A percentile compares a stretch with the other conserved stretches of the same genome.
phyloP scores from a whole-genome alignment of 306 rosid genomes.

The Prinsepia uniflora region DNA sequence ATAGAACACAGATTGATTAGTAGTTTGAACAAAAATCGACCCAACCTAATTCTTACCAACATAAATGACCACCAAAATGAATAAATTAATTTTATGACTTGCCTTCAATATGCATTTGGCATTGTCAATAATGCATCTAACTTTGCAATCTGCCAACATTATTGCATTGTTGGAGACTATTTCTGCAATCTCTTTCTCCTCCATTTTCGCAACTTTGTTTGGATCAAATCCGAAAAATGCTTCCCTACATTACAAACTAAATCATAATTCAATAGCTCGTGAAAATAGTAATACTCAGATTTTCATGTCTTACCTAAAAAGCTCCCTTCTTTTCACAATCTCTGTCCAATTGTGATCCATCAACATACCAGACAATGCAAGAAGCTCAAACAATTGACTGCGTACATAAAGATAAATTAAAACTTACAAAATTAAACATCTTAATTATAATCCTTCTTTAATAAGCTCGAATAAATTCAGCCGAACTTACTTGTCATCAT shows the following conservation, averaged over 20 bases:
- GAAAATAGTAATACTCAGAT: background rate
- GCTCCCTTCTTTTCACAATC: conserved; percentile 79
- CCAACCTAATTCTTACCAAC: background rate
- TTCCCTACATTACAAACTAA: conserved; percentile 40
- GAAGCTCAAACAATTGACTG: conserved; percentile 95
- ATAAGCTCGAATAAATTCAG: background rate
- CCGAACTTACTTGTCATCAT: conserved; percentile 66
- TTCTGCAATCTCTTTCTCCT: conserved; percentile 70
- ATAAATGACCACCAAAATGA: too few relatives aligned
- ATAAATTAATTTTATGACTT: conserved; percentile 17
- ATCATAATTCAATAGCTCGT: background rate
- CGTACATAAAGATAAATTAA: background rate
- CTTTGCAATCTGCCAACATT: conserved; percentile 68
- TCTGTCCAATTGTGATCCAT: conserved; percentile 99
- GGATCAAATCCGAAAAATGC: conserved; percentile 80
- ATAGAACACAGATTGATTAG: too few relatives aligned
- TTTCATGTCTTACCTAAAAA: conserved; percentile 48
- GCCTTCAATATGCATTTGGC: conserved; percentile 91
- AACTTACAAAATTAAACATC: too few relatives aligned
- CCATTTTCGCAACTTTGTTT: conserved; percentile 73
- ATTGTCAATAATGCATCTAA: conserved; percentile 82
- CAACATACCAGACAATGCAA: conserved; percentile 88
- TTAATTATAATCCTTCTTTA: too few relatives aligned
- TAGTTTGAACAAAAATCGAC: too few relatives aligned
- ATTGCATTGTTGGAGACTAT: conserved; percentile 65